These are phyloP conservation scores for Cryphonectria parasitica DNA, from an alignment of 2,329 filamentous ascomycete genomes.

Conservation along the genomic window DNA sequence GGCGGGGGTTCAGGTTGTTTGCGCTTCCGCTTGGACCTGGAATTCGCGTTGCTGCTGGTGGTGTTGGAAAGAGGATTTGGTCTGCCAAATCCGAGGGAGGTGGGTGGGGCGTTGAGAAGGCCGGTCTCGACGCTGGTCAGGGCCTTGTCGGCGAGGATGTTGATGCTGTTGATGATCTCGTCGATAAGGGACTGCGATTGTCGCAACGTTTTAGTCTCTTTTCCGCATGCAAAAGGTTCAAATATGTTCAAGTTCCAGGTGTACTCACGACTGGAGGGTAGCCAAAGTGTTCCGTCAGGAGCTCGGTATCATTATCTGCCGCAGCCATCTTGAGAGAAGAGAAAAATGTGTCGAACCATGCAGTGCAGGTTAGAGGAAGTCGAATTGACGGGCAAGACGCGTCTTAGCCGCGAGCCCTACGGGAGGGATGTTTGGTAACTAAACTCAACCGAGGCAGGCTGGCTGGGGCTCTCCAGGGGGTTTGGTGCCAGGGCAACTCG, in stretches of 20 bases:
- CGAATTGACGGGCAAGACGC: constrained; percentile 15
- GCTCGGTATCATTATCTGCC: constrained; percentile 57
- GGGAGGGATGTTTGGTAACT: constrained; percentile 11
- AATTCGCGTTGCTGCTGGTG: constrained; percentile 38
- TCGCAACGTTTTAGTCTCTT: not conserved
- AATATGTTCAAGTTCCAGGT: too few species aligned
- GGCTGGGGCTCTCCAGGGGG: not conserved
- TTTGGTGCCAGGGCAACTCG: not conserved
- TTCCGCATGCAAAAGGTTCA: not conserved
- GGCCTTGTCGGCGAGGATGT: constrained; percentile 88
- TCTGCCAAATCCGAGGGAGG: constrained; percentile 76
- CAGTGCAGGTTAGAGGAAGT: not conserved
- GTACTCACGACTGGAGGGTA: constrained; percentile 84
- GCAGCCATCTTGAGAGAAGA: constrained; percentile 33
- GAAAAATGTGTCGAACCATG: not conserved
- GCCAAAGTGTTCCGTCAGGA: constrained; percentile 93
- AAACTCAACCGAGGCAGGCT: not conserved
- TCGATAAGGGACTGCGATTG: constrained; percentile 79
- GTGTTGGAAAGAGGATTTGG: constrained; percentile 7
- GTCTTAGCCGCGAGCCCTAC: constrained; percentile 19
- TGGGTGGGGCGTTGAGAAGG: constrained; percentile 73
- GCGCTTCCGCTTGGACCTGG: constrained; percentile 28
- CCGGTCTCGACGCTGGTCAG: constrained; percentile 86
- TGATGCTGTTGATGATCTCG: constrained; percentile 97
- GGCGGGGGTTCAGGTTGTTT: not conserved